Conservation (phyloP, 768 basidiomycete genomes). For the Amanita polypyramis region DNA sequence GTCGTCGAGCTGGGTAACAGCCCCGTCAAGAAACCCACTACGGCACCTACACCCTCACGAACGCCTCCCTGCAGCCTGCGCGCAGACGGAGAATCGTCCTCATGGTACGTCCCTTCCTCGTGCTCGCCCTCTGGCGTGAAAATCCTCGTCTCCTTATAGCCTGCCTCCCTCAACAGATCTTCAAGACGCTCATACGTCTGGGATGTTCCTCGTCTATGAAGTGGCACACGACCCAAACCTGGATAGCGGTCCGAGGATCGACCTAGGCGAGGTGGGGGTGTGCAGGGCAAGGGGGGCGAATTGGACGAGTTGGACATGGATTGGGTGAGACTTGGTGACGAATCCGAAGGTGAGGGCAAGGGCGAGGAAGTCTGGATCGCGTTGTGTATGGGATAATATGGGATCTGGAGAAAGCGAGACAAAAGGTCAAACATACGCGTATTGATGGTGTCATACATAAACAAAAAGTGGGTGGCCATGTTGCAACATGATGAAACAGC, state of each 20-base stretch:
- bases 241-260: conserved; percentile 42
- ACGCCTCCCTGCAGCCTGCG: conserved; percentile 21
- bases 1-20: conserved; percentile 33
- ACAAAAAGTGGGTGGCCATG: neutral
- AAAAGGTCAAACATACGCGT: neutral
- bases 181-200: conserved; percentile 77
- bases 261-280: conserved; percentile 29
- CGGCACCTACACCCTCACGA: conserved; percentile 46
- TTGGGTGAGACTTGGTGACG: conserved; percentile 29
- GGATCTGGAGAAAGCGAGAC: neutral
- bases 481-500: neutral
- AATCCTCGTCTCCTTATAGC: conserved; percentile 87
- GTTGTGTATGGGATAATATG: neutral
- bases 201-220: conserved; percentile 72
- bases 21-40: conserved; percentile 58
- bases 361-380: conserved; percentile 9
- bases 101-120: conserved; percentile 19
- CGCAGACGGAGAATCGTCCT: conserved; percentile 11
- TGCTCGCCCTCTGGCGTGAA: conserved; percentile 78
- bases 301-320: conserved; percentile 31
- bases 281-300: conserved; percentile 30
- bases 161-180: conserved; percentile 77
- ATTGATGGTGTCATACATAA: neutral
- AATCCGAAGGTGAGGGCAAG: conserved; percentile 25
- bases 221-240: conserved; percentile 48